These are phyloP conservation scores for Salix koriyanagi DNA, from an alignment of 345 rosid genomes.

Conservation along the genomic window DNA sequence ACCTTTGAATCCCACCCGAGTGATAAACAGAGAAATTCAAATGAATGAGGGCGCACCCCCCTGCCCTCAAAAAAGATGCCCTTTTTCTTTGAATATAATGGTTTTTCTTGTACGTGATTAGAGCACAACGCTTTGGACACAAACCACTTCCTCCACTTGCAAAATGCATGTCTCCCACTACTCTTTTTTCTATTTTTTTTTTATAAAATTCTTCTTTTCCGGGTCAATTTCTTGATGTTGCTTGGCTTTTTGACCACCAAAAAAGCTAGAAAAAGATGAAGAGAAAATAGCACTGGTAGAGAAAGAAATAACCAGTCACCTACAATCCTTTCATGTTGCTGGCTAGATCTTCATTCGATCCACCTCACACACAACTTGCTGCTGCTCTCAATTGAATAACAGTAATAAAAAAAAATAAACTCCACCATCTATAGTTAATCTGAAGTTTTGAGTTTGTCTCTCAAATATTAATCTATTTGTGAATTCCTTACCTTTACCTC, in stretches of 20 bases:
- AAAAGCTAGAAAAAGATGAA: background rate
- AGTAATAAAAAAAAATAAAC: too few relatives aligned
- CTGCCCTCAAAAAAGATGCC: conserved; percentile 5
- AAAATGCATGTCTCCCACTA: conserved; percentile 23
- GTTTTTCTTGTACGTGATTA: background rate
- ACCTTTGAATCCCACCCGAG: too few relatives aligned
- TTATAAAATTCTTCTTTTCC: background rate
- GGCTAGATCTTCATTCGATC: conserved; percentile 1
- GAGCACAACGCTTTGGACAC: conserved; percentile 16
- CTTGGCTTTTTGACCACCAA: conserved; percentile 22
- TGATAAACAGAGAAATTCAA: background rate
- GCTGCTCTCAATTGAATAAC: background rate
- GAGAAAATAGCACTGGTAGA: background rate
- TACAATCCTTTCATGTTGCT: background rate
- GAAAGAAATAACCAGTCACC: background rate
- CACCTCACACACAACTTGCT: background rate
- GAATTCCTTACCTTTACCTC: conserved; percentile 29
- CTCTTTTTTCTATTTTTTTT: background rate
- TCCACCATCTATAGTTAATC: background rate
- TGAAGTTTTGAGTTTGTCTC: conserved; percentile 15
- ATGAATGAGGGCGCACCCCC: conserved; percentile 22
- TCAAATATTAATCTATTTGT: conserved; percentile 17
- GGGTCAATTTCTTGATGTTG: conserved; percentile 25
- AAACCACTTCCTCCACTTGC: conserved; percentile 27
- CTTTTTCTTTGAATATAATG: background rate